Evolutionary conservation across 2,329 filamentous ascomycete species (phyloP), one percentile per base, ranked within the genome.

Genomic region (Fulvia fulva): DNA sequence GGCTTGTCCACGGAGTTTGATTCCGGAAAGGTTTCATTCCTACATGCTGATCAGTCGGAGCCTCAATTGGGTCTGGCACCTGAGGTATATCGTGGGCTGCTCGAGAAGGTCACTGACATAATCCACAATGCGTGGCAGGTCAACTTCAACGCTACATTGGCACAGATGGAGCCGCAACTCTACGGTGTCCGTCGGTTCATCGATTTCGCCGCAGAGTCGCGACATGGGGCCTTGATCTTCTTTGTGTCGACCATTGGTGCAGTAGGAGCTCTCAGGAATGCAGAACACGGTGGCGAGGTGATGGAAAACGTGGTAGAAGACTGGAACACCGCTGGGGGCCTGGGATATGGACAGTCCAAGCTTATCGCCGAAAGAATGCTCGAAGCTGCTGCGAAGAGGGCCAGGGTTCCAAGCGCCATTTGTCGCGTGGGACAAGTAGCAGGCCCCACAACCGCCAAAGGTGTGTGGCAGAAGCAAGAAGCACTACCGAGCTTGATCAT

Each of bases 391-490:
- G 56, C 53, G 3, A 23, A 60, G 1, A 5, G 9, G 21, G 9
- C 19, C 16, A 63, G 61, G 2, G 14, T 61, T 4, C 34, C 58
- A 2, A 23, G 53, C 21, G 51, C 55, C 2, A 34, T 66, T 2
- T 55, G 50, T 11, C 44, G 44, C 12, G 44, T 46, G 23, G 44
- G 44, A 45, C 41, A 45, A n/a, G 19, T 45, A 11, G 41, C 41
- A 3, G 41, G 41, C 9, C 41, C 41, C 9, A n/a, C n/a, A n/a
- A 11, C 14, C 8, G 19, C n/a, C 11, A 9, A 9, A 5, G 5
- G 76, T 73, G 73, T 74, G 71, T 87, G 83, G 84, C 84, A 81
- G 59, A 71, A 69, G 23, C 75, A 80, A 12, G 84, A 87, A 61
- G 85, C 81, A 79, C 67, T 86, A 1, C 84, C 84, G 0, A 71